Base-by-base conservation (phyloP, 768 basidiomycete species). In the Tulasnella sp. region DNA sequence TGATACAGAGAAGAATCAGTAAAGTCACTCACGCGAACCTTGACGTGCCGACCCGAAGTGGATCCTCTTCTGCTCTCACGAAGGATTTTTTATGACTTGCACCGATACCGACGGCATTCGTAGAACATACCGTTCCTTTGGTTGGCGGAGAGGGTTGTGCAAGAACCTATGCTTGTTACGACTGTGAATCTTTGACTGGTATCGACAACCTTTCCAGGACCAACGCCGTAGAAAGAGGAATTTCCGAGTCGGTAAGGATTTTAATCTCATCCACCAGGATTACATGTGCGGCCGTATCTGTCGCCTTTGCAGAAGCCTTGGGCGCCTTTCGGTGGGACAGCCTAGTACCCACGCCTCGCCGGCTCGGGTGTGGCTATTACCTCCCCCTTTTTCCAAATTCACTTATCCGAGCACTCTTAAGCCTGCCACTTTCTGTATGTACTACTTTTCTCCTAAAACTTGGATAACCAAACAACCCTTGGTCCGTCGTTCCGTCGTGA, bases 161-260 rank as follows among this genome's bases (percentile, higher is more conserved):
- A n/a, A n/a, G n/a, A n/a, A n/a, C n/a, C n/a, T n/a, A n/a, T n/a
- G n/a, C n/a, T n/a, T n/a, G 54, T 67, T 17, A 74, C 73, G 39
- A 74, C 73, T 37, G 75, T 76, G n/a, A 76, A 40, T 19, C 37
- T 67, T 25, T 31, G n/a, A n/a, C 67, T 73, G 3, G 72, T 73
- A 29, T 42, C 22, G 17, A 45, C 25, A 8, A 22, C 14, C n/a
- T 42, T 40, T 8, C 49, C 49, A 3, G 49, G 49, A 0, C 22
- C 52, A 11, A 37, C 36, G 8, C 75, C 75, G 69, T 76, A 76
- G 75, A 72, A 76, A 22, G 70, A 49, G 8, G 49, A n/a, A n/a
- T 14, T 34, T 1, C 36, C 39, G 36, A 19, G 72, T 17, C 75
- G 31, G 67, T 68, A 69, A 25, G 49, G 34, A 34, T 74, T 67